A percentile compares a stretch with the other conserved stretches of the same genome.
These are phyloP conservation scores for Paragyromitra xinjiangensis DNA, from an alignment of 495 filamentous ascomycete genomes.

Conservation along the genomic window DNA sequence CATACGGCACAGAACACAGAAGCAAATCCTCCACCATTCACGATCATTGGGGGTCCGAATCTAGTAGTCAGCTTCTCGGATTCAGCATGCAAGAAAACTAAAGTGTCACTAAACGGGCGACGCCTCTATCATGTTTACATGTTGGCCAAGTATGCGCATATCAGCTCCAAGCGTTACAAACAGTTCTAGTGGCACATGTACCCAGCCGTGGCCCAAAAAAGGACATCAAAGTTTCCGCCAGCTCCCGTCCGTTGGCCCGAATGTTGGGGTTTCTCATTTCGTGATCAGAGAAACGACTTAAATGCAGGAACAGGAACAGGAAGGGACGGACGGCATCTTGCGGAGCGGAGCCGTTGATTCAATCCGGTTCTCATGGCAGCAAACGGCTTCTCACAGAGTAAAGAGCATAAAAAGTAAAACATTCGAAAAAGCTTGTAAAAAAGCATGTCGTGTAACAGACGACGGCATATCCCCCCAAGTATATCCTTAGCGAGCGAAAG, in stretches of 20 bases:
- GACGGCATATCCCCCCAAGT: background rate
- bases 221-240: background rate
- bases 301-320: constrained; percentile 36
- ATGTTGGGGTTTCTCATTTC: background rate
- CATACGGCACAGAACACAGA: constrained; percentile 5
- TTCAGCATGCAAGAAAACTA: background rate
- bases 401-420: constrained; percentile 23
- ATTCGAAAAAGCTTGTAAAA: background rate
- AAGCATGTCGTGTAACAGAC: constrained; percentile 36
- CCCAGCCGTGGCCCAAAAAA: constrained; percentile 1
- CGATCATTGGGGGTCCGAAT: background rate
- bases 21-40: background rate
- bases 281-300: background rate
- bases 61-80: background rate
- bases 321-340: background rate
- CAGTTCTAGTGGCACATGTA: background rate
- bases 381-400: constrained; percentile 1
- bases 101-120: background rate
- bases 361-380: background rate
- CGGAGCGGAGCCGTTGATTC: constrained; percentile 15
- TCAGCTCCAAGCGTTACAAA: constrained; percentile 2
- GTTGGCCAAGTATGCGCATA: background rate
- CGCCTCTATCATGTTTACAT: background rate
- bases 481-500: constrained; percentile 18
- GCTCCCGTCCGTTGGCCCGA: background rate